Evolutionary conservation across 176 grass and related monocot species (phyloP).

Genomic region (Melocanna baccifera): DNA sequence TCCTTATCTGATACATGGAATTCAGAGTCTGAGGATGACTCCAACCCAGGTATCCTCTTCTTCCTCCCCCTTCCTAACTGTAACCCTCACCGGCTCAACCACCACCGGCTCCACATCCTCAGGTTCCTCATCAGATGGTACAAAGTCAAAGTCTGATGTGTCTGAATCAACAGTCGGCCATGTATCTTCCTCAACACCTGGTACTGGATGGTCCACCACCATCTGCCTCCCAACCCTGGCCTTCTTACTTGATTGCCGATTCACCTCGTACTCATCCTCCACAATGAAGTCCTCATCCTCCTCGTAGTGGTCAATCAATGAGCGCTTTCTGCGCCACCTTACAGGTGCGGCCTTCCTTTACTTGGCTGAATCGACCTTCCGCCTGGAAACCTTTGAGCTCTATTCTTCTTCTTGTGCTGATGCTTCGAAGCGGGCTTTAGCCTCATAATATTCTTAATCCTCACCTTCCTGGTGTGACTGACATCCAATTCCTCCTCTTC

Average conservation of each 20-base stretch:
- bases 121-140: conserved; percentile 49
- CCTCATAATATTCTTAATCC: conserved; percentile 21
- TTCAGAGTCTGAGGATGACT: conserved; percentile 72
- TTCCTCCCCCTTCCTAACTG: conserved; percentile 53
- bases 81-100: background rate
- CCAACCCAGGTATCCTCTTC: conserved; percentile 31
- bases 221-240: conserved; percentile 35
- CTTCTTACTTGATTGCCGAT: conserved; percentile 32
- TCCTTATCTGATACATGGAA: conserved; percentile 70
- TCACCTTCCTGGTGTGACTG: conserved; percentile 20
- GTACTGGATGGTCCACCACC: background rate
- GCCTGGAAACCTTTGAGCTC: conserved; percentile 32
- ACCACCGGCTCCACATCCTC: background rate
- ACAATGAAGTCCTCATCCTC: conserved; percentile 70
- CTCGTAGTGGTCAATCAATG: conserved; percentile 24
- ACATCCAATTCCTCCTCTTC: conserved; percentile 51
- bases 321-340: conserved; percentile 16
- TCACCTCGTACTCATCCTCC: conserved; percentile 36
- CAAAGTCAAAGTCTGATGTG: conserved; percentile 48
- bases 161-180: conserved; percentile 45
- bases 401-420: conserved; percentile 22
- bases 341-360: background rate
- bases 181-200: conserved; percentile 15
- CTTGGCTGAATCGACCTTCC: conserved; percentile 34
- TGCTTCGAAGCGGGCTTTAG: conserved; percentile 27